Base-by-base conservation (phyloP, 2,329 filamentous ascomycete species). In the Alternaria postmessia region DNA sequence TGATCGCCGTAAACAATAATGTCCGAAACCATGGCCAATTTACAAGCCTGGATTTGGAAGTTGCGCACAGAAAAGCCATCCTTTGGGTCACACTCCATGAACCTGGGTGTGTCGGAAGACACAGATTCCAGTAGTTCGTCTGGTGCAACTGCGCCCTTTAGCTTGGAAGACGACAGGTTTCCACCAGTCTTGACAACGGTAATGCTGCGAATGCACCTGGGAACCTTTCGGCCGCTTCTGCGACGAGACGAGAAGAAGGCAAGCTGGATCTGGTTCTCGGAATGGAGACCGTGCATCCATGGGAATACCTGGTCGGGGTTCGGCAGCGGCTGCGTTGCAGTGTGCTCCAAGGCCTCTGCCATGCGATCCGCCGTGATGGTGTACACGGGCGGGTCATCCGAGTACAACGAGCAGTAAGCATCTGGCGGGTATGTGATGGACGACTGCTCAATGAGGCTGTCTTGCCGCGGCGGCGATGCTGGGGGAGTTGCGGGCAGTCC, bases 21-120 rank as follows among this genome's bases (percentile, higher is more conserved):
- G 76, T 99, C 95, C 0, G 94, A 97, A 8, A 95, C 87, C 66
- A 91, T 88, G 55, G 94, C 94, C 66, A 92, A 83, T 78, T 99
- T 99, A 59, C 91, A 91, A 0, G 92, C 87, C 78, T 99, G 95
- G 39, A 98, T 98, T 71, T 98, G 94, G 75, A 99, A 99, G 77
- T 98, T 98, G 46, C 95, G 88, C 43, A 98, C 94, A 5, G 93
- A 97, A 75, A 98, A 98, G 8, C 95, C 95, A 66, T 96, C 92
- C 57, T 83, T 86, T 1, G 95, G 95, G 73, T 99, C 95, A 41
- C 90, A 86, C 43, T 96, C 92, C 62, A 93, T 81, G 73, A 99
- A 97, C 22, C 88, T 84, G 44, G 86, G 80, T 16, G 80, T 79
- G 12, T 82, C 78, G n/a, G 79, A 74, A n/a, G 72, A 74, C 3